These are phyloP conservation scores for Knoxia roxburghii DNA, from an alignment of 257 asterid genomes.

Conservation along the genomic window DNA sequence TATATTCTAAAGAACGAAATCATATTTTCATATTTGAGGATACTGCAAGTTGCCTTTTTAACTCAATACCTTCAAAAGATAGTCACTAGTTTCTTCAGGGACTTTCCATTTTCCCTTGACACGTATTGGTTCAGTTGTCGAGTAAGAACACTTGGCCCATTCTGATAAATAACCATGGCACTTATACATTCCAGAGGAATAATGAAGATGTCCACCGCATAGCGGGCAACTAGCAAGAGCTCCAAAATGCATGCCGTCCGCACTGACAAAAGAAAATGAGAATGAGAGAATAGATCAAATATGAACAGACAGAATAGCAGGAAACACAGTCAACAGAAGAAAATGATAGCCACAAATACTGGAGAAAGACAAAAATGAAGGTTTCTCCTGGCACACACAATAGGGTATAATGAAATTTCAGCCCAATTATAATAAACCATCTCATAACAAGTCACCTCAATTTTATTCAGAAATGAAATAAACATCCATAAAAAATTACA, in stretches of 20 bases:
- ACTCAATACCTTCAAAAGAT: constrained; percentile 65
- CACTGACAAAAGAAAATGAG: constrained; percentile 38
- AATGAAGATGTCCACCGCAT: constrained; percentile 75
- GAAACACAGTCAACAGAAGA: neutral
- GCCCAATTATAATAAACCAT: neutral
- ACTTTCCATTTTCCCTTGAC: constrained; percentile 83
- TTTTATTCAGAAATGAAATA: neutral
- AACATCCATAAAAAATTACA: neutral
- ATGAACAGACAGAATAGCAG: constrained; percentile 5
- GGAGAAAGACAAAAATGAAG: neutral
- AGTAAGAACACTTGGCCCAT: constrained; percentile 86
- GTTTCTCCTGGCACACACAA: neutral
- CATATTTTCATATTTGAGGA: neutral
- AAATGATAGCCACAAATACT: neutral
- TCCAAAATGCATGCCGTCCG: constrained; percentile 95
- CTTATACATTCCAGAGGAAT: constrained; percentile 72
- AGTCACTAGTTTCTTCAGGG: constrained; percentile 63
- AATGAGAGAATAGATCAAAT: constrained; percentile 4
- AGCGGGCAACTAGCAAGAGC: constrained; percentile 69
- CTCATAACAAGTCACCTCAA: neutral
- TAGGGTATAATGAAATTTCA: neutral
- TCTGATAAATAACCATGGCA: constrained; percentile 80
- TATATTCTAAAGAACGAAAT: neutral
- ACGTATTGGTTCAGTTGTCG: constrained; percentile 68
- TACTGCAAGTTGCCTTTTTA: constrained; percentile 15